A percentile compares a stretch with the other conserved stretches of the same genome.
Conservation (phyloP, 2,329 filamentous ascomycete genomes). For the Zasmidium angulare region DNA sequence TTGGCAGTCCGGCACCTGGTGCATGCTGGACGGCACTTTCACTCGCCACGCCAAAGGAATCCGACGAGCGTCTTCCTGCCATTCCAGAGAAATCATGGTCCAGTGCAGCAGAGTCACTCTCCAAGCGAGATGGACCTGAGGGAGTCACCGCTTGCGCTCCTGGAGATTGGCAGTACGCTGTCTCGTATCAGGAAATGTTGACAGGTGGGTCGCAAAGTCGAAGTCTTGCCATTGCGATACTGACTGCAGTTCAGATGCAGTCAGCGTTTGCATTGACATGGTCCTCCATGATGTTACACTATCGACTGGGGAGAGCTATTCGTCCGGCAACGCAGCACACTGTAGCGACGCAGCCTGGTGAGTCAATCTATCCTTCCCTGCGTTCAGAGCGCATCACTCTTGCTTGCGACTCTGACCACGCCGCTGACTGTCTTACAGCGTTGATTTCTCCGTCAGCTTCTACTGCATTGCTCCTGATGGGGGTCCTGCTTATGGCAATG, state of each 20-base stretch:
- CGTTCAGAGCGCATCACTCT: too few species aligned
- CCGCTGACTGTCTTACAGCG: not conserved
- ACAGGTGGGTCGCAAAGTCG: not conserved
- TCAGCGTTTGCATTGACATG: not conserved
- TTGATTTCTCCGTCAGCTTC: not conserved
- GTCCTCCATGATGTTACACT: not conserved
- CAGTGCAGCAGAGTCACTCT: not conserved
- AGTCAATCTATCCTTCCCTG: not conserved
- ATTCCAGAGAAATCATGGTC: not conserved
- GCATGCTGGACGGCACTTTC: constrained; percentile 7
- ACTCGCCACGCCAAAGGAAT: not conserved
- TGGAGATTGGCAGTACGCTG: not conserved
- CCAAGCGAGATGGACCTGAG: not conserved
- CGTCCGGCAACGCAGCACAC: not conserved
- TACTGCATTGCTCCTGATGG: not conserved
- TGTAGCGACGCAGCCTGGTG: not conserved
- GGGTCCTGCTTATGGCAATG: not conserved
- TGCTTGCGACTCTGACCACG: not conserved
- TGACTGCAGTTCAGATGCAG: not conserved
- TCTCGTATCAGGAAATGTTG: not conserved
- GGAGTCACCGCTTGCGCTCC: not conserved
- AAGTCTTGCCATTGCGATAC: not conserved
- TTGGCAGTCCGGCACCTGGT: not conserved
- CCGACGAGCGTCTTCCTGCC: not conserved
- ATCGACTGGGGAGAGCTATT: not conserved